Evolutionary conservation across 2,329 filamentous ascomycete species (phyloP).

Genomic region (Neonectria faginata): DNA sequence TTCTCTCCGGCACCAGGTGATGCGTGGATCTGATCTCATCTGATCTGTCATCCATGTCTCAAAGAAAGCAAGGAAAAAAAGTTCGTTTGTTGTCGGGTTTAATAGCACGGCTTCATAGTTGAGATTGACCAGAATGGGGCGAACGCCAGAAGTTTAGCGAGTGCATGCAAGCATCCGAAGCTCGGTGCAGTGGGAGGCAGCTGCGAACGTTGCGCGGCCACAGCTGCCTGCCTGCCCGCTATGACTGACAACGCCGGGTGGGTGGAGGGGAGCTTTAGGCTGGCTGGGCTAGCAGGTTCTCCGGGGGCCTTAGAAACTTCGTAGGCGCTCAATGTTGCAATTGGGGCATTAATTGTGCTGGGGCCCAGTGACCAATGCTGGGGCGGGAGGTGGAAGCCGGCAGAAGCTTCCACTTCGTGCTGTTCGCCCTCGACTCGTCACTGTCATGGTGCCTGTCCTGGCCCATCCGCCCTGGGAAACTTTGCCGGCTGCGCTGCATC

Average conservation of each 20-base stretch:
- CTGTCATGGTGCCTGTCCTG: slow-evolving; percentile 43
- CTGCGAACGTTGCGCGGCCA: slow-evolving; percentile 37
- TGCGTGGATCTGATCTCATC: slow-evolving; percentile 12
- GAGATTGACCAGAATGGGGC: slow-evolving; percentile 5
- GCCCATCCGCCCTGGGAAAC: slow-evolving; percentile 30
- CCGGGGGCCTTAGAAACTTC: not conserved
- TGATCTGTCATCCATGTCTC: slow-evolving; percentile 11
- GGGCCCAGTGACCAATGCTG: slow-evolving; percentile 10
- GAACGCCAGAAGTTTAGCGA: slow-evolving; percentile 14
- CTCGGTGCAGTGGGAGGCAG: slow-evolving; percentile 29
- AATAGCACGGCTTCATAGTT: not conserved
- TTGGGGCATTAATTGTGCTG: not conserved
- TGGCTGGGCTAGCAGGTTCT: slow-evolving; percentile 6
- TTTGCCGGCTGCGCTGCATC: slow-evolving; percentile 34
- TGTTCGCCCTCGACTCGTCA: slow-evolving; percentile 42
- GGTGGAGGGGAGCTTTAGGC: slow-evolving; percentile 7
- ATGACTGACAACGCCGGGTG: slow-evolving; percentile 20
- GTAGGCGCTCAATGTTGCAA: not conserved
- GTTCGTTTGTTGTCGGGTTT: not conserved
- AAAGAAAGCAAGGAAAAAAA: not conserved
- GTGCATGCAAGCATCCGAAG: slow-evolving; percentile 8
- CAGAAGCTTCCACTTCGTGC: slow-evolving; percentile 49
- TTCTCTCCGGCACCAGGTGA: not conserved
- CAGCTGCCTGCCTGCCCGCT: slow-evolving; percentile 37
- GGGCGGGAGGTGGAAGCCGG: slow-evolving; percentile 43